Percentiles rank a stretch among this genome's conserved stretches.
Evolutionary conservation across 179 eudicot genomes (phyloP).

Genomic region (Pouteria campechiana): DNA sequence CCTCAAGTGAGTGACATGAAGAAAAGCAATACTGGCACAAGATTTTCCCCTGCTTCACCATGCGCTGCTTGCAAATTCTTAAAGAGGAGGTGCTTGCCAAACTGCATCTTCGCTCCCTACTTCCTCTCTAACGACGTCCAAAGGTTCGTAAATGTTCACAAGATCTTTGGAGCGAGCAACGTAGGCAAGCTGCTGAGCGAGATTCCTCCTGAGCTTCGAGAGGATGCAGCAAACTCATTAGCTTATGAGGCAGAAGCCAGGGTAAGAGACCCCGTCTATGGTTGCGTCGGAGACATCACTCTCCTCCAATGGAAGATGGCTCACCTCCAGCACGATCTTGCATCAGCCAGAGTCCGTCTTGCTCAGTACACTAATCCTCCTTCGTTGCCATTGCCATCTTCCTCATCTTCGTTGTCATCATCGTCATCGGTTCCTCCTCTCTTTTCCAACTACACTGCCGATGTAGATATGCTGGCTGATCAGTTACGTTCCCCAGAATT

Average conservation of each 20-base stretch:
- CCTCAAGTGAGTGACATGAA: too few relatives aligned
- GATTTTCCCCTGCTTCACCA: conserved; percentile 22
- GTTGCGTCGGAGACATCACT: conserved; percentile 26
- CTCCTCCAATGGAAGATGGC: conserved; percentile 17
- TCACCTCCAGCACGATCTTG: conserved; percentile 27
- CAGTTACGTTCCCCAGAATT: too few relatives aligned
- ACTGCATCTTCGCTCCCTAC: conserved; percentile 22
- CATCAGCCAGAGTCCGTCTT: conserved; percentile 13
- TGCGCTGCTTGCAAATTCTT: conserved; percentile 32
- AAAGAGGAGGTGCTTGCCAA: conserved; percentile 21
- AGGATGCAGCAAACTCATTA: conserved; percentile 19
- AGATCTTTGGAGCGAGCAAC: conserved; percentile 33
- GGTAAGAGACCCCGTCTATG: conserved; percentile 25
- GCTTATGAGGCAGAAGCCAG: conserved; percentile 25
- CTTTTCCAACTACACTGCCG: too few relatives aligned
- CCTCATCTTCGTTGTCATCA: neutral
- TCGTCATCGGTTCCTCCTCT: conserved; percentile 1
- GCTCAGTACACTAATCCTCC: conserved; percentile 7
- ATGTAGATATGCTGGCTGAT: too few relatives aligned
- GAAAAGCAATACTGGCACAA: conserved; percentile 14
- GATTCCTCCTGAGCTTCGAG: conserved; percentile 14
- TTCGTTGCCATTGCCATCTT: neutral
- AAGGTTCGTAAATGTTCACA: conserved; percentile 28
- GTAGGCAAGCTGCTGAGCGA: conserved; percentile 19
- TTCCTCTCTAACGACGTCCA: conserved; percentile 21